These are phyloP conservation scores for Xanthoparmelia taractica DNA, from an alignment of 495 filamentous ascomycete genomes.

Conservation along the genomic window DNA sequence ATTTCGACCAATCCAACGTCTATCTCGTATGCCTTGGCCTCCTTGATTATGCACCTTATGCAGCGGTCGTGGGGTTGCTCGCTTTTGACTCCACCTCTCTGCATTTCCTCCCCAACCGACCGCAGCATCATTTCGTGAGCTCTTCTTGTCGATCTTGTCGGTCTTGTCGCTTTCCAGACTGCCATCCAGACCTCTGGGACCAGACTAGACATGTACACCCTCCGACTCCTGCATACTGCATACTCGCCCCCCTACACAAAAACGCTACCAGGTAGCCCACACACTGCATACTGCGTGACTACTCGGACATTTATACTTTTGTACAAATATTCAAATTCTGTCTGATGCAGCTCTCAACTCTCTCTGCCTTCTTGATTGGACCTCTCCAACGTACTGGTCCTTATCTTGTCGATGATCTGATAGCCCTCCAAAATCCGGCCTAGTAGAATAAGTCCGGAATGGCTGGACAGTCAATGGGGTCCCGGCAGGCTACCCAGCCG, in stretches of 20 bases:
- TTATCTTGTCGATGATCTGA: not conserved
- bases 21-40: not conserved
- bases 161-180: not conserved
- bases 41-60: slow-evolving; percentile 1
- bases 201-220: not conserved
- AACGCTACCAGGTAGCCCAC: not conserved
- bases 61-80: not conserved
- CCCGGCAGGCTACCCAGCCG: not conserved
- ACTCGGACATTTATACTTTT: not conserved
- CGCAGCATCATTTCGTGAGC: too few relatives aligned
- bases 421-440: not conserved
- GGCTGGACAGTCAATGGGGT: not conserved
- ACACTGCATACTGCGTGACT: not conserved
- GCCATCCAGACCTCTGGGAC: not conserved
- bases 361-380: not conserved
- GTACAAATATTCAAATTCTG: not conserved
- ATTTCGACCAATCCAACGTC: not conserved
- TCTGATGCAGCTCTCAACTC: not conserved
- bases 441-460: not conserved
- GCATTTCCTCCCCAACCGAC: not conserved
- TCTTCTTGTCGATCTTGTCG: not conserved
- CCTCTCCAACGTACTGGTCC: not conserved
- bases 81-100: not conserved
- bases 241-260: not conserved
- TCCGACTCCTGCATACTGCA: not conserved